Conservation (phyloP, 208 protist genomes). For the Jaenimonas drosophilae region DNA sequence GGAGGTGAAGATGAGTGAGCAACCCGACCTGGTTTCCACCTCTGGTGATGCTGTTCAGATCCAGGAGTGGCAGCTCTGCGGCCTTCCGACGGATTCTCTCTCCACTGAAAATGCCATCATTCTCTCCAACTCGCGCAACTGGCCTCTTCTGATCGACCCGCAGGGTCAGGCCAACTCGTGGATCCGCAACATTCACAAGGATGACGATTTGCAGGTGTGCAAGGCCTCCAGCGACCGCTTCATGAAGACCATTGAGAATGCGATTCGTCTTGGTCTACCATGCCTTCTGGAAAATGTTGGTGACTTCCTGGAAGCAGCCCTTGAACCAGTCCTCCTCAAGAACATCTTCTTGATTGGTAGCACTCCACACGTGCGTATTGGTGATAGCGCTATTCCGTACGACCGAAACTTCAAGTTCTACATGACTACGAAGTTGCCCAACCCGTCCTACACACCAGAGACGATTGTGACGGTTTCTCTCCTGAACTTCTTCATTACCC, state of each 20-base stretch:
- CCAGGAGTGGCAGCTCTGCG: constrained; percentile 93
- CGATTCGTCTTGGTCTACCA: constrained; percentile 95
- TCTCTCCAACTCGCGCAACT: constrained; percentile 87
- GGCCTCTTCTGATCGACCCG: constrained; percentile 98
- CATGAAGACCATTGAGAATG: constrained; percentile 92
- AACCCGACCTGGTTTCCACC: constrained; percentile 78
- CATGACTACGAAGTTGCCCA: constrained; percentile 97
- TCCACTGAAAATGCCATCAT: constrained; percentile 98
- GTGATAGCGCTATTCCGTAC: constrained; percentile 95
- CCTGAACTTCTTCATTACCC: constrained; percentile 98
- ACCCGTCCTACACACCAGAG: constrained; percentile 96
- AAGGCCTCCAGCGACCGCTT: constrained; percentile 95
- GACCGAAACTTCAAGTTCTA: constrained; percentile 94
- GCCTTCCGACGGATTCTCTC: constrained; percentile 92
- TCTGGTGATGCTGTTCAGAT: constrained; percentile 93
- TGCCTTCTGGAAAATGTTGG: constrained; percentile 95
- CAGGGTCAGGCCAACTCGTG: constrained; percentile 97
- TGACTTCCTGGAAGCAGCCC: constrained; percentile 91
- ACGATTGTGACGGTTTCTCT: constrained; percentile 94
- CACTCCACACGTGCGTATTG: constrained; percentile 93
- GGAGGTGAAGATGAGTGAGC: constrained; percentile 49
- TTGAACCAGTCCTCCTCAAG: constrained; percentile 94
- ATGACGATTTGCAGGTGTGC: constrained; percentile 92
- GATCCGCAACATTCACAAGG: constrained; percentile 93
- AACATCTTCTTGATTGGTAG: constrained; percentile 94